Evolutionary conservation across 371 early-diverging fungal species (phyloP).

Genomic region (Mucor racemosus): DNA sequence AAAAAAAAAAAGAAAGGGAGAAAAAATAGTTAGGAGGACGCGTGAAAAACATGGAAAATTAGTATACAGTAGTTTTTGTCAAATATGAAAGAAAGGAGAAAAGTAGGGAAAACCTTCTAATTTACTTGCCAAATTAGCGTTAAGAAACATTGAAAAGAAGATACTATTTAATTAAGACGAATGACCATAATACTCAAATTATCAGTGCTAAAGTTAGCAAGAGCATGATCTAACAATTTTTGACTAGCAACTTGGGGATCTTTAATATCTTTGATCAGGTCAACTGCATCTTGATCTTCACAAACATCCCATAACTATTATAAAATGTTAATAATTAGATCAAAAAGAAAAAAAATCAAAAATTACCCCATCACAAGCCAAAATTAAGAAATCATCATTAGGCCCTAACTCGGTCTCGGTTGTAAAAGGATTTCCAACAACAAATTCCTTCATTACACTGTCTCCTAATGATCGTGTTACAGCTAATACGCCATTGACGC

Average conservation of each 20-base stretch:
- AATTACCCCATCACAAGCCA: slow-evolving; percentile 97
- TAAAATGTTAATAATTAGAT: not conserved
- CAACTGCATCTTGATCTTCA: slow-evolving; percentile 93
- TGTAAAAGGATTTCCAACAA: slow-evolving; percentile 94
- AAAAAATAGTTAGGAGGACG: not conserved
- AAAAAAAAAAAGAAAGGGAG: not conserved
- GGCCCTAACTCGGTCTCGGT: slow-evolving; percentile 81
- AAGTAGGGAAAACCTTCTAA: not conserved
- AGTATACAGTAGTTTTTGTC: not conserved
- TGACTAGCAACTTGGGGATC: slow-evolving; percentile 87
- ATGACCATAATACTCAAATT: slow-evolving; percentile 90
- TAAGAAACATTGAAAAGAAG: not conserved
- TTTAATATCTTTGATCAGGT: slow-evolving; percentile 74
- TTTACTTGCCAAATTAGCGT: not conserved
- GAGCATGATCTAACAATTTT: slow-evolving; percentile 83
- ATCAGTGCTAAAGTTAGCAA: slow-evolving; percentile 92
- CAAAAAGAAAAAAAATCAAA: too few relatives aligned
- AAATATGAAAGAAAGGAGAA: not conserved
- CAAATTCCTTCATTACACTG: slow-evolving; percentile 93
- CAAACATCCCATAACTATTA: slow-evolving; percentile 98
- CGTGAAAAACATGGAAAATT: not conserved
- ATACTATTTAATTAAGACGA: slow-evolving; percentile 24
- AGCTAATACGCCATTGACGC: slow-evolving; percentile 98
- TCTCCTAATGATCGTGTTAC: slow-evolving; percentile 98
- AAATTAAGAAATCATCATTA: slow-evolving; percentile 82